Conservation (phyloP, 805 yeast genomes). For the Blastobotrys terrestris region DNA sequence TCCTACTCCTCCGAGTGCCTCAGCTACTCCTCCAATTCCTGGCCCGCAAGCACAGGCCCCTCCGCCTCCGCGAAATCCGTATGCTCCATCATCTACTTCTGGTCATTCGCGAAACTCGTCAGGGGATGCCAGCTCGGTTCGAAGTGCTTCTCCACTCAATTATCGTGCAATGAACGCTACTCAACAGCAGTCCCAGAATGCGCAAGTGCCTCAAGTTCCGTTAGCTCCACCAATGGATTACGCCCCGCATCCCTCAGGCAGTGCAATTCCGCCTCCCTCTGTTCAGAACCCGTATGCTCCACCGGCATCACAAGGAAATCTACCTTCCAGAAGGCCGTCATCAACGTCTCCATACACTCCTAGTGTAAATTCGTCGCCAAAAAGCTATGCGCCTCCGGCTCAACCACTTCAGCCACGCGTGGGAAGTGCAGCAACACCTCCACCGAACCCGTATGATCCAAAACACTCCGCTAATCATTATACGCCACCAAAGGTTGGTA, state of each 20-base stretch:
- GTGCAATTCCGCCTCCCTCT: constrained; percentile 7
- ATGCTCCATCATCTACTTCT: constrained; percentile 18
- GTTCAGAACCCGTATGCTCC: constrained; percentile 19
- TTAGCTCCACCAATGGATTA: neutral
- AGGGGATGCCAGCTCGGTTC: neutral
- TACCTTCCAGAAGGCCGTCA: neutral
- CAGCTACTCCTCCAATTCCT: neutral
- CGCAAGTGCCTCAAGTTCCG: neutral
- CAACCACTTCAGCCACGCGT: constrained; percentile 2
- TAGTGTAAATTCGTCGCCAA: constrained; percentile 3
- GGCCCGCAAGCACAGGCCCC: constrained; percentile 1
- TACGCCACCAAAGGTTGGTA: neutral
- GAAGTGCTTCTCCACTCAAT: neutral
- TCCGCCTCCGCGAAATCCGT: constrained; percentile 30
- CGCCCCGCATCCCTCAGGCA: constrained; percentile 12
- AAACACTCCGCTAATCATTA: neutral
- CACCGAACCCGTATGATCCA: neutral
- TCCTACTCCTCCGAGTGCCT: constrained; percentile 1
- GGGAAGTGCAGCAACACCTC: neutral
- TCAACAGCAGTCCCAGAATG: neutral
- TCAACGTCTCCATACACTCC: neutral
- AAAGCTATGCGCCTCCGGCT: constrained; percentile 1
- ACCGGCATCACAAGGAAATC: neutral
- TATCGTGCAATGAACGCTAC: neutral
- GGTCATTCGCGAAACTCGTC: constrained; percentile 2